These are phyloP conservation scores for Lactarius tabidus DNA, from an alignment of 768 basidiomycete genomes.

Conservation along the genomic window DNA sequence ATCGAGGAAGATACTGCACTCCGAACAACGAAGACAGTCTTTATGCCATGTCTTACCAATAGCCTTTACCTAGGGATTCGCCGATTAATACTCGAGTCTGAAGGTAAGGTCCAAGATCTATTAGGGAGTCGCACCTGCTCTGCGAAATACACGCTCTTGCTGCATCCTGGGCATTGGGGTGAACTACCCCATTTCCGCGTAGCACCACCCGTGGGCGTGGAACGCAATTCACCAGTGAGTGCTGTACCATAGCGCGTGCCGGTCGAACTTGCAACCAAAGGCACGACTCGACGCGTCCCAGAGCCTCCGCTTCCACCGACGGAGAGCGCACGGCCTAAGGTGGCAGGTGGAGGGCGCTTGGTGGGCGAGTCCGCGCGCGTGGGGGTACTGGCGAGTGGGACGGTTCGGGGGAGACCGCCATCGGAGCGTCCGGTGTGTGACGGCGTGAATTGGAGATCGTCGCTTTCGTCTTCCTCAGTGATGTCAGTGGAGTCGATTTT, in stretches of 20 bases:
- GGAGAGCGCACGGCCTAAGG: constrained; percentile 18
- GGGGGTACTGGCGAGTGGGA: constrained; percentile 34
- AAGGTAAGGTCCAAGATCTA: not conserved
- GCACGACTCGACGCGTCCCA: constrained; percentile 13
- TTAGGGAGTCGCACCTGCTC: constrained; percentile 54
- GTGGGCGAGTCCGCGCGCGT: constrained; percentile 16
- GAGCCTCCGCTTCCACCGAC: not conserved
- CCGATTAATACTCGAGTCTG: too few relatives aligned
- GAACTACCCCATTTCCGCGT: constrained; percentile 49
- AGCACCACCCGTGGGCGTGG: constrained; percentile 30
- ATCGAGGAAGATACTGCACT: constrained; percentile 66
- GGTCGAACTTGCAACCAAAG: constrained; percentile 46
- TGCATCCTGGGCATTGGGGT: constrained; percentile 64
- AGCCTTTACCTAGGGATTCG: constrained; percentile 58
- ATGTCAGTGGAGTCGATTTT: constrained; percentile 5
- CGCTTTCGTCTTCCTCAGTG: constrained; percentile 29
- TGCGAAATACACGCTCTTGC: constrained; percentile 79
- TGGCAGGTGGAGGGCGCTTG: not conserved
- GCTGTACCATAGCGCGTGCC: constrained; percentile 67
- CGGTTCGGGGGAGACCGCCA: constrained; percentile 52
- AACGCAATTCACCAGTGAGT: constrained; percentile 34
- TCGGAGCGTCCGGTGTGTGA: constrained; percentile 47
- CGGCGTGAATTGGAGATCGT: constrained; percentile 31
- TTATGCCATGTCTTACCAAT: constrained; percentile 80
- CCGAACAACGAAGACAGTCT: constrained; percentile 68